phyloP scores from a whole-genome alignment of 2,329 filamentous ascomycete genomes.

The Aspergillus brasiliensis region DNA sequence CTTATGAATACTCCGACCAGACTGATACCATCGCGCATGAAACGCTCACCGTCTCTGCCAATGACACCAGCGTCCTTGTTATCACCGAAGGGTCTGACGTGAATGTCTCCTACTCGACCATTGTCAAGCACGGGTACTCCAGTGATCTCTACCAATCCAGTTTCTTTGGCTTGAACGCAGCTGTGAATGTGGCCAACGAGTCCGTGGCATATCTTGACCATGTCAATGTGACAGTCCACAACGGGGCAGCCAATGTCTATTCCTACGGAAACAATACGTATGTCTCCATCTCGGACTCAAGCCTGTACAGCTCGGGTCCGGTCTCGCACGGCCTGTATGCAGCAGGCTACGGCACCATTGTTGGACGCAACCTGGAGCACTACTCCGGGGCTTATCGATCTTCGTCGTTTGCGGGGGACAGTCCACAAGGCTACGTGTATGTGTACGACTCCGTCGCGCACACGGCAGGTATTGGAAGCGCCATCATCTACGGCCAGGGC shows the following conservation, averaged over 20 bases:
- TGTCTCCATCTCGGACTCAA: not conserved
- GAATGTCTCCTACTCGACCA: not conserved
- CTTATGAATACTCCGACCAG: not conserved
- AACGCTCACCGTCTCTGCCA: not conserved
- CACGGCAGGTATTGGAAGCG: not conserved
- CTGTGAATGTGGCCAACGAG: not conserved
- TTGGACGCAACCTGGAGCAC: not conserved
- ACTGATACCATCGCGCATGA: not conserved
- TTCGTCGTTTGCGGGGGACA: not conserved
- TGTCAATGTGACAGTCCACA: not conserved
- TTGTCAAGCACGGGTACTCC: not conserved
- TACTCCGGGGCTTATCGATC: not conserved
- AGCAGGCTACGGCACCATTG: not conserved
- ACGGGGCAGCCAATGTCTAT: not conserved
- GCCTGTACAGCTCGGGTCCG: not conserved
- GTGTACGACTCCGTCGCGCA: not conserved
- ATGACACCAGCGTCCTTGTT: not conserved
- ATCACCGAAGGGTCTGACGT: not conserved
- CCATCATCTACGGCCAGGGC: not conserved
- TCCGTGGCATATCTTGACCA: not conserved
- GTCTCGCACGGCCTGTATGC: not conserved
- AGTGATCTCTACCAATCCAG: not conserved
- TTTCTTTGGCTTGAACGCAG: not conserved
- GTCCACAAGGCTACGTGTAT: not conserved
- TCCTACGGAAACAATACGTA: not conserved